A percentile compares a stretch with the other conserved stretches of the same genome.
Conservation (phyloP, 805 yeast species). For the Ogataea wickerhamii region DNA sequence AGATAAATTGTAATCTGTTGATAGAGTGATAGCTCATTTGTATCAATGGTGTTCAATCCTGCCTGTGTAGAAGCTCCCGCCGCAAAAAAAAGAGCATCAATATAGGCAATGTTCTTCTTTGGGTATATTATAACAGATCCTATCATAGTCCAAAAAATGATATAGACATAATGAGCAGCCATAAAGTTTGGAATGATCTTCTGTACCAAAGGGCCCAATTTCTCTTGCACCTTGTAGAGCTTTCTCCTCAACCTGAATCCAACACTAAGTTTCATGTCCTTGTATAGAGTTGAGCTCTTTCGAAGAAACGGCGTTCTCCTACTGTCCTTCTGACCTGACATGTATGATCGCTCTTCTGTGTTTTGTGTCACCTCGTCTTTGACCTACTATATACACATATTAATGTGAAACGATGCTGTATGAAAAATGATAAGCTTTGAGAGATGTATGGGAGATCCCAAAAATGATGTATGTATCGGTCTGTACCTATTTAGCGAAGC, state of each 20-base stretch:
- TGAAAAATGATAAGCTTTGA: no score
- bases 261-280: constrained; percentile 6
- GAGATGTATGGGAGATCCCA: no score
- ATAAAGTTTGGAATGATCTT: constrained; percentile 50
- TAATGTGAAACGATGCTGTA: no score
- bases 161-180: constrained; percentile 72
- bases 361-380: no score
- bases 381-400: no score
- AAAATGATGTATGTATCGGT: no score
- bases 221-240: constrained; percentile 35
- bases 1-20: constrained; percentile 78
- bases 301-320: constrained; percentile 5
- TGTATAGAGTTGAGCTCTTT: constrained; percentile 10
- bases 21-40: constrained; percentile 60
- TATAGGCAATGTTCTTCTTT: constrained; percentile 57
- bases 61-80: constrained; percentile 85
- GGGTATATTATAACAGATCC: constrained; percentile 81
- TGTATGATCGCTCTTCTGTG: no score
- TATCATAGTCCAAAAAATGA: constrained; percentile 53
- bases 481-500: no score
- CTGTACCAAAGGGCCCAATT: constrained; percentile 39
- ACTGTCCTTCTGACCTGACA: no score
- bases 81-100: constrained; percentile 76
- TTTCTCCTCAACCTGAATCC: constrained; percentile 34
- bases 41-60: constrained; percentile 78